Base-by-base conservation (phyloP, 768 basidiomycete species). In the Coprinellus micaceus region DNA sequence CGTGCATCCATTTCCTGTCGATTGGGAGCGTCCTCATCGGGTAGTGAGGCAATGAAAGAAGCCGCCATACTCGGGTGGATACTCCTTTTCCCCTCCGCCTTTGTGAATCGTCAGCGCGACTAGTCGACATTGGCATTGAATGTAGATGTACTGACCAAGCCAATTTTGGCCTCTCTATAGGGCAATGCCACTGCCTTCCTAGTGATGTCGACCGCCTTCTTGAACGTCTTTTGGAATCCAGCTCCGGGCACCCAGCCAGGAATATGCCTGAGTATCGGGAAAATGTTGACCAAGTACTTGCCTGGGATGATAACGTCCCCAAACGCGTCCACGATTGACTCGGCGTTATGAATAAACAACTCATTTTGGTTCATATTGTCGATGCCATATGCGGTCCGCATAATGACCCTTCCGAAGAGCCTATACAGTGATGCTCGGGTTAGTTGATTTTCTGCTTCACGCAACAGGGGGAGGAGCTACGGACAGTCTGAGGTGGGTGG, bases 231-330 rank as follows among this genome's bases (percentile, higher is more conserved):
- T 24, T 49, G 30, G 41, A 41, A 58, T 19, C 26, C 52, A 3
- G 57, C 52, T 2, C 57, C 57, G 13, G 57, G 57, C 11, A 58
- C 13, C 52, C 52, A 58, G 6, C 15, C 22, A 6, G 57, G 57
- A 12, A 58, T 21, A 40, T 53, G 19, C 19, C 21, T 39, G 19
- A 58, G 44, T 17, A 53, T 25, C 21, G 57, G 57, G 50, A 58
- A 40, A 4, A 19, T 15, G n/a, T 48, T 43, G 3, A 58, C 57
- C 2, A 58, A 28, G 26, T 43, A 49, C 24, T 21, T 47, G 10
- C 57, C 57, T 26, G 52, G 57, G 21, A 40, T 43, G 3, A 25
- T 17, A 9, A 40, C 46, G 7, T 53, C 54, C 3, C 39, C 19
- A 21, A 58, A 49, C 13, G 21, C 52, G 26, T 22, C 28, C 9